Evolutionary conservation across 352 stramenopile species (phyloP), one percentile per base, ranked within the genome.

Genomic region (Globisporangium acanthophoron): DNA sequence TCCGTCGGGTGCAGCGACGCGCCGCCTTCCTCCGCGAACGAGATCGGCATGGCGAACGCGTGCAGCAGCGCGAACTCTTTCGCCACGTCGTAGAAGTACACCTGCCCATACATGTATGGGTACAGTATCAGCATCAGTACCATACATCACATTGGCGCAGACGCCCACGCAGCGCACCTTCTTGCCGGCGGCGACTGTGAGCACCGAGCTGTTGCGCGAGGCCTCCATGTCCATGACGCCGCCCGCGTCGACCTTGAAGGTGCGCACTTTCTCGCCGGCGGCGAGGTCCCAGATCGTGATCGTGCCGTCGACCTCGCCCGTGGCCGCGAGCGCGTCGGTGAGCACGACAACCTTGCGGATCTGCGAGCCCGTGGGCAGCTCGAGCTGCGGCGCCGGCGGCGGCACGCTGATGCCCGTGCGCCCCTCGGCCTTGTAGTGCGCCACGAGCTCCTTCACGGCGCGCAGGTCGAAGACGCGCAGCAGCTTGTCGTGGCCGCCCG

Each of bases 401-500:
- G 68, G 70, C 48, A 89, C 67, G 39, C 87, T 62, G 46, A 87
- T 90, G 39, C 73, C 81, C 58, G 73, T 87, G 61, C 76, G 73
- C 1, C 76, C 81, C 29, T 89, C 76, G 12, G 60, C 64, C 56
- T 80, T 76, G 58, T 84, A 87, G 52, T 59, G 64, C 45, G 74
- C 69, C 20, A 87, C 59, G 61, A 87, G 80, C 48, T 87, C 77
- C 54, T 88, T 88, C 15, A 92, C 61, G 0, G 57, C 57, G 18
- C 74, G 55, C 39, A 90, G 63, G 61, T 98, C 88, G 66, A 93
- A 99, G 18, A 99, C 78, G 33, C 96, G 85, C 52, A 99, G 69
- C 8, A 98, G 64, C 52, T 96, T 97, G 65, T 99, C 96, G 59
- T 99, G 94, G 43, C 96, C 96, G 1, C 82, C 96, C 7, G 94